Base-by-base conservation (phyloP, 495 filamentous ascomycete species). In the Poronia punctata region DNA sequence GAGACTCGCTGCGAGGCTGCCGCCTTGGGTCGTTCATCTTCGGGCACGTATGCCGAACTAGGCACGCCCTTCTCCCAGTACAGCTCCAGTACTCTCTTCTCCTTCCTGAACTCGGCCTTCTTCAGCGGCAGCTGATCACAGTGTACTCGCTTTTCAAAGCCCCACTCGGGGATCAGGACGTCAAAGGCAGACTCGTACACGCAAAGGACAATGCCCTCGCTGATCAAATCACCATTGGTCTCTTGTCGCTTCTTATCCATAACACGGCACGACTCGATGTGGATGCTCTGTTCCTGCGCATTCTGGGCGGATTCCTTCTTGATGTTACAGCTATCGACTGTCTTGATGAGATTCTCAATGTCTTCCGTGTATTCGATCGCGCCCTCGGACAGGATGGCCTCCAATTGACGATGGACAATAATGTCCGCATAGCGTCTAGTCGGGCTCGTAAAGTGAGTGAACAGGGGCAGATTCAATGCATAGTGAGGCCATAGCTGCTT, bases 21-120 rank as follows among this genome's bases (percentile, higher is more conserved):
- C 16, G 85, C 79, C 70, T 88, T 88, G 24, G 90, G 88, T 30
- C 88, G 82, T 63, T 98, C 92, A 60, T 98, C 92, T 54, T 98
- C 92, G 5, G 92, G 93, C 41, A 97, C 83, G 50, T 95, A 98
- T 10, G 88, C 85, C 18, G 88, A 95, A 16, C 90, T 96, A 17
- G 90, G 88, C 18, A 96, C 86, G 39, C 92, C 92, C 75, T 97
- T 98, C 78, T 98, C 92, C 92, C 92, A 98, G 70, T 95, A 97
- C 4, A 98, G 75, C 62, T 98, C 92, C 35, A 98, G 69, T 20
- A 96, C 76, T 41, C 92, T 79, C 62, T 86, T 82, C 52, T 90
- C 86, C 74, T 96, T 98, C 59, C 94, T 80, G 62, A 88, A 98
- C 60, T 98, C 92, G 14, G 92, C 92, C 72, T 98, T 98, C 77